Evolutionary conservation across 2,329 filamentous ascomycete species (phyloP).

Genomic region (Xylariaceae sp.): DNA sequence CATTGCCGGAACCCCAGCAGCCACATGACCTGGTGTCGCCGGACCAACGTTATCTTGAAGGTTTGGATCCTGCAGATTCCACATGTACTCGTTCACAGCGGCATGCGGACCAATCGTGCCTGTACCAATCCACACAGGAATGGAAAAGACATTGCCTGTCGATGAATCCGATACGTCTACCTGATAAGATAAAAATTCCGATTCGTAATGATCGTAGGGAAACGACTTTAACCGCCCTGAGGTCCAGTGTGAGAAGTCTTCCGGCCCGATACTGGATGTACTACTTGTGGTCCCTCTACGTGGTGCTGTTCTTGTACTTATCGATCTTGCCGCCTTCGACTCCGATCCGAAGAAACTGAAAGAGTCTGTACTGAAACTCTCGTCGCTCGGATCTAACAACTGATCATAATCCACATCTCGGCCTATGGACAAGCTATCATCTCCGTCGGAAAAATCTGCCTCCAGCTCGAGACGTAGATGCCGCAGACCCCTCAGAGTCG

Average conservation of each 20-base stretch:
- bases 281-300: background rate
- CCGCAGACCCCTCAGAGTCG: conserved; percentile 48
- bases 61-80: conserved; percentile 35
- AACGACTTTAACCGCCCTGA: conserved; percentile 25
- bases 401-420: conserved; percentile 40
- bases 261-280: conserved; percentile 3
- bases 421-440: conserved; percentile 26
- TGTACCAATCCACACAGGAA: conserved; percentile 47
- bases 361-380: conserved; percentile 33
- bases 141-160: conserved; percentile 26
- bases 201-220: conserved; percentile 24
- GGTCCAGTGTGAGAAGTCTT: conserved; percentile 23
- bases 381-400: conserved; percentile 36
- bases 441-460: conserved; percentile 37
- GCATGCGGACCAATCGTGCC: conserved; percentile 30
- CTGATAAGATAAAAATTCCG: conserved; percentile 26
- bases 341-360: conserved; percentile 42
- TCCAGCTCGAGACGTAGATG: conserved; percentile 54
- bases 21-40: conserved; percentile 46
- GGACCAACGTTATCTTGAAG: conserved; percentile 40
- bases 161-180: conserved; percentile 27
- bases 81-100: conserved; percentile 47
- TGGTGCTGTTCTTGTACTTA: background rate
- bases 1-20: conserved; percentile 45
- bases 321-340: conserved; percentile 17